phyloP scores from a whole-genome alignment of 2,329 filamentous ascomycete species.

The Colletotrichum lupini region DNA sequence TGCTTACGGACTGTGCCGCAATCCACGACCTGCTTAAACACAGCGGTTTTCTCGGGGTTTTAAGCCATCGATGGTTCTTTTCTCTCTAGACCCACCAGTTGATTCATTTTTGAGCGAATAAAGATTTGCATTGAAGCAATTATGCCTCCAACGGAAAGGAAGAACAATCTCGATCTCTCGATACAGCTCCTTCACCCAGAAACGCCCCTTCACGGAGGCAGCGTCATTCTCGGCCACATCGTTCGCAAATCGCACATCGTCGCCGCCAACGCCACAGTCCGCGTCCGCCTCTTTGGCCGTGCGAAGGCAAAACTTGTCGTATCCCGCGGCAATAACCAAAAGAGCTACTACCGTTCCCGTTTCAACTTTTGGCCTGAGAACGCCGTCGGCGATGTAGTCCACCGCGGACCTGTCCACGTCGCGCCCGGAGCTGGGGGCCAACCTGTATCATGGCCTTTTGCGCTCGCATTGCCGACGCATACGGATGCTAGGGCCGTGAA shows the following conservation, averaged over 20 bases:
- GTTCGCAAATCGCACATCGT: conserved; percentile 37
- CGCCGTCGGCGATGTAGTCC: conserved; percentile 33
- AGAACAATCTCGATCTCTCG: neutral
- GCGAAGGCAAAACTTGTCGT: conserved; percentile 41
- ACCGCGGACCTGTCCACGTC: conserved; percentile 42
- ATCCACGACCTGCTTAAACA: neutral
- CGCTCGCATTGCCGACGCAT: conserved; percentile 41
- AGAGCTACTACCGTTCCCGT: conserved; percentile 37
- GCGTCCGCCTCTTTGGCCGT: conserved; percentile 40
- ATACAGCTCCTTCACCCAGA: conserved; percentile 5
- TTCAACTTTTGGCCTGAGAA: conserved; percentile 40
- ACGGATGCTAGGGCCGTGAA: conserved; percentile 7
- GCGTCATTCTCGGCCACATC: conserved; percentile 42
- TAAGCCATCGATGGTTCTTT: too few species aligned
- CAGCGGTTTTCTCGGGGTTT: too few species aligned
- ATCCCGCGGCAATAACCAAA: conserved; percentile 24
- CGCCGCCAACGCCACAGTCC: conserved; percentile 37
- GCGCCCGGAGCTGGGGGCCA: conserved; percentile 8
- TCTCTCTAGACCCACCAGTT: neutral
- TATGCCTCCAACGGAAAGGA: neutral
- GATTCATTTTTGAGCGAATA: neutral
- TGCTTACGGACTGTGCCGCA: neutral
- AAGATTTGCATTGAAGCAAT: neutral
- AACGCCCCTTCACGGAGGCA: conserved; percentile 37
- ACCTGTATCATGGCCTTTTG: conserved; percentile 42